Percentiles rank a stretch among this genome's conserved stretches.
phyloP scores from a whole-genome alignment of 2,329 filamentous ascomycete species.

The Penicillium frequentans region DNA sequence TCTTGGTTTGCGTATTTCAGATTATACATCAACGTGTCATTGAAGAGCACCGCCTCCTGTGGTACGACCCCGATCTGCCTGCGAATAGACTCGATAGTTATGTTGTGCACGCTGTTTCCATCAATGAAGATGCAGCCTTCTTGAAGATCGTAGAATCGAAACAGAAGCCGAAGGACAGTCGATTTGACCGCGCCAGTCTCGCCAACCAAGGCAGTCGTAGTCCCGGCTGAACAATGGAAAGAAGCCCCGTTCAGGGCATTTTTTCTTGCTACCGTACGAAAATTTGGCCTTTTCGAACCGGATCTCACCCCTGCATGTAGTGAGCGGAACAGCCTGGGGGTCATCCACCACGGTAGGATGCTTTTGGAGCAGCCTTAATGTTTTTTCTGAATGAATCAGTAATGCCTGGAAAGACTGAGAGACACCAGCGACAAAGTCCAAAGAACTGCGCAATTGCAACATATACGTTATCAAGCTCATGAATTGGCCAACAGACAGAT shows the following conservation, averaged over 20 bases:
- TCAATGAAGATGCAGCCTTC: constrained; percentile 53
- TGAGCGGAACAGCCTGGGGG: too few relatives aligned
- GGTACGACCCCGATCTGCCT: constrained; percentile 63
- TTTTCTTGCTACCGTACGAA: too few relatives aligned
- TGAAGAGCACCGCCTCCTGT: constrained; percentile 64
- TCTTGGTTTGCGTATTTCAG: constrained; percentile 58
- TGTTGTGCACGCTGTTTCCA: constrained; percentile 56
- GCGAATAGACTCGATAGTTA: constrained; percentile 58
- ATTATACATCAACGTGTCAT: constrained; percentile 64
- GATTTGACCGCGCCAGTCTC: constrained; percentile 57
- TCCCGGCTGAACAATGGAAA: too few relatives aligned
- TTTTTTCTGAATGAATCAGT: too few relatives aligned
- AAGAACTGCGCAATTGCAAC: too few relatives aligned
- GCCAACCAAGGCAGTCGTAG: constrained; percentile 56
- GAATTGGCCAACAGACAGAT: neutral
- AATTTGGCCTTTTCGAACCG: too few relatives aligned
- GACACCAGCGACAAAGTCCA: too few relatives aligned
- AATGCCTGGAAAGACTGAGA: too few relatives aligned
- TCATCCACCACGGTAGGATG: too few relatives aligned
- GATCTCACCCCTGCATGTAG: too few relatives aligned
- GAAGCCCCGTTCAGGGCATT: too few relatives aligned
- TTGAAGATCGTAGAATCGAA: constrained; percentile 54
- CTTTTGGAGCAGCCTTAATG: too few relatives aligned
- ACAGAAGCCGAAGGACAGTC: constrained; percentile 54
- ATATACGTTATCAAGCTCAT: neutral